These are phyloP conservation scores for Daphne laureola DNA, from an alignment of 441 rosid genomes.

Conservation along the genomic window DNA sequence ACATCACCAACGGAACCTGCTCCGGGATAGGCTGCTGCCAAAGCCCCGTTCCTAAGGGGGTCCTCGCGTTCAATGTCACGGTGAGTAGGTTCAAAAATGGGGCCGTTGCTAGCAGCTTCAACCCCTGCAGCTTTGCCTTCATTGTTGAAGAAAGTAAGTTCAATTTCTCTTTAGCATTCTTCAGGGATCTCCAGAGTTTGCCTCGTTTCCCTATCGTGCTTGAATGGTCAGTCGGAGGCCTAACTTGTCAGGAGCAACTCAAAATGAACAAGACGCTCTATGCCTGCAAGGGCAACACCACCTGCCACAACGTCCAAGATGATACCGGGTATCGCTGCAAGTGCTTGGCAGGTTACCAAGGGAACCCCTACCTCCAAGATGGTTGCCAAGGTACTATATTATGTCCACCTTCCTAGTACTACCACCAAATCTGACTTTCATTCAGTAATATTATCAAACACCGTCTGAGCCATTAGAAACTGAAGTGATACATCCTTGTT, in stretches of 20 bases:
- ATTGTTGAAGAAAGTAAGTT: slow-evolving; percentile 16
- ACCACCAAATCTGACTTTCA: neutral
- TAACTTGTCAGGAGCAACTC: slow-evolving; percentile 16
- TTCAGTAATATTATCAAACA: neutral
- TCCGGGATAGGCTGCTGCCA: slow-evolving; percentile 30
- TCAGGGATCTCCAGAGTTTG: neutral
- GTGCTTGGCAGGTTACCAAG: slow-evolving; percentile 18
- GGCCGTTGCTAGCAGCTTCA: neutral
- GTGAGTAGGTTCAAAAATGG: slow-evolving; percentile 4
- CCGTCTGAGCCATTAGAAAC: neutral
- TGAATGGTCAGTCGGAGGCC: slow-evolving; percentile 22
- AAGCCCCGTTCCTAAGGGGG: slow-evolving; percentile 16
- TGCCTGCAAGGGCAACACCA: slow-evolving; percentile 15
- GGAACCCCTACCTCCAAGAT: slow-evolving; percentile 23
- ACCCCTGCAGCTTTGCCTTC: slow-evolving; percentile 24
- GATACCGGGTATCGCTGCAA: slow-evolving; percentile 21
- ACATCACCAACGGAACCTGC: slow-evolving; percentile 13
- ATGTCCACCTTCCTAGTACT: neutral
- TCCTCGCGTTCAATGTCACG: slow-evolving; percentile 1
- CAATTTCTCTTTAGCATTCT: slow-evolving; percentile 8
- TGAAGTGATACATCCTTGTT: neutral
- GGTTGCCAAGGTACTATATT: slow-evolving; percentile 27
- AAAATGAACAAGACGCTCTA: slow-evolving; percentile 1
- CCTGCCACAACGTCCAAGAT: slow-evolving; percentile 9
- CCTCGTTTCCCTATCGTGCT: slow-evolving; percentile 13